Evolutionary conservation across 352 stramenopile genomes (phyloP).

Genomic region (Pythium utonaiense): DNA sequence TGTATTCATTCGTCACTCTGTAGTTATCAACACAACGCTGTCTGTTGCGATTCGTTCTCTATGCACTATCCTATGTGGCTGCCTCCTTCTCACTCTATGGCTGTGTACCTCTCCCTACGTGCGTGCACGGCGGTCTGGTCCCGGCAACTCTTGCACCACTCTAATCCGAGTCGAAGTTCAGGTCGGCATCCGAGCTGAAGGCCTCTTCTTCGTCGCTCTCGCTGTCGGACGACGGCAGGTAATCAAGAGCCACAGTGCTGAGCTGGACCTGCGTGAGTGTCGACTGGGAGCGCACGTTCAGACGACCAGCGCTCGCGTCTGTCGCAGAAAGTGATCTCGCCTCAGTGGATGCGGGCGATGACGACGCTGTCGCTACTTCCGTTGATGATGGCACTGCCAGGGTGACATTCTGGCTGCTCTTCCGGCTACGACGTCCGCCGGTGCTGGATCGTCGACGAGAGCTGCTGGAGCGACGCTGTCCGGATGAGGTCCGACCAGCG

Average conservation of each 20-base stretch:
- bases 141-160: background rate
- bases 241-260: slow-evolving; percentile 9
- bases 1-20: background rate
- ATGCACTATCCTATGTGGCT: background rate
- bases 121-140: background rate
- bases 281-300: slow-evolving; percentile 14
- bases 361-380: background rate
- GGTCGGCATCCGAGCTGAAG: slow-evolving; percentile 21
- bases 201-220: slow-evolving; percentile 15
- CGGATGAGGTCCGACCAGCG: background rate
- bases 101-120: background rate
- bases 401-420: slow-evolving; percentile 1
- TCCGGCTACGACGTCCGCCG: background rate
- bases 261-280: slow-evolving; percentile 17
- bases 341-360: background rate
- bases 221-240: slow-evolving; percentile 22
- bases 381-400: background rate
- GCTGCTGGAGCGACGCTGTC: background rate
- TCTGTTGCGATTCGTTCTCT: background rate
- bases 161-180: slow-evolving; percentile 22
- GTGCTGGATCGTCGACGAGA: slow-evolving; percentile 4
- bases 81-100: background rate
- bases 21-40: no score
- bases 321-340: background rate
- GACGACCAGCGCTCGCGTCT: background rate